Conservation (phyloP, 1,284 basidiomycete genomes). For the Agaricales sp. region DNA sequence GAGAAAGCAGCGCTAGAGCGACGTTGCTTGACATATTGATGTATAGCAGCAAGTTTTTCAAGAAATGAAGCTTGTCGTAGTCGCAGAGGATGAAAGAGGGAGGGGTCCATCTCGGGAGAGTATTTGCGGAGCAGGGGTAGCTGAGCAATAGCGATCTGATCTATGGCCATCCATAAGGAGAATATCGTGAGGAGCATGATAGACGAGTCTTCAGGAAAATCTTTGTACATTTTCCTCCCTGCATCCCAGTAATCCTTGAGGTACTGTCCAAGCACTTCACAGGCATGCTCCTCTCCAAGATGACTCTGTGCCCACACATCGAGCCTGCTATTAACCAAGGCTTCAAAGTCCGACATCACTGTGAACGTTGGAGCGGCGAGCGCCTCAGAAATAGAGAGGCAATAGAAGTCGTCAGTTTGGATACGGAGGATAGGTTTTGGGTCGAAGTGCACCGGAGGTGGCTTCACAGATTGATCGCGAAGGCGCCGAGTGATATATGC, state of each 20-base stretch:
- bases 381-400: too few relatives aligned
- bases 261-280: constrained; percentile 6
- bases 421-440: neutral
- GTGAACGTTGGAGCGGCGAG: constrained; percentile 9
- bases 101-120: constrained; percentile 30
- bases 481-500: neutral
- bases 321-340: constrained; percentile 17
- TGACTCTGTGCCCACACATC: neutral
- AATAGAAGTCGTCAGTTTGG: neutral
- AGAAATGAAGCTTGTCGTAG: neutral
- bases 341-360: constrained; percentile 24
- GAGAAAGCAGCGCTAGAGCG: constrained; percentile 2
- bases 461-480: neutral
- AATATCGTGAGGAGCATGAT: constrained; percentile 30
- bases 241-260: constrained; percentile 17
- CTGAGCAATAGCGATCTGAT: constrained; percentile 22
- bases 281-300: neutral
- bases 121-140: constrained; percentile 28
- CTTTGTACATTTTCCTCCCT: constrained; percentile 19
- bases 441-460: neutral
- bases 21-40: constrained; percentile 14
- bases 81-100: constrained; percentile 27
- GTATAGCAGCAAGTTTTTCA: constrained; percentile 22
- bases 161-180: constrained; percentile 34
- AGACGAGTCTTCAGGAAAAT: constrained; percentile 31